phyloP scores from a whole-genome alignment of 192 early-diverging fungal species.

The Neocallimastix lanati region DNA sequence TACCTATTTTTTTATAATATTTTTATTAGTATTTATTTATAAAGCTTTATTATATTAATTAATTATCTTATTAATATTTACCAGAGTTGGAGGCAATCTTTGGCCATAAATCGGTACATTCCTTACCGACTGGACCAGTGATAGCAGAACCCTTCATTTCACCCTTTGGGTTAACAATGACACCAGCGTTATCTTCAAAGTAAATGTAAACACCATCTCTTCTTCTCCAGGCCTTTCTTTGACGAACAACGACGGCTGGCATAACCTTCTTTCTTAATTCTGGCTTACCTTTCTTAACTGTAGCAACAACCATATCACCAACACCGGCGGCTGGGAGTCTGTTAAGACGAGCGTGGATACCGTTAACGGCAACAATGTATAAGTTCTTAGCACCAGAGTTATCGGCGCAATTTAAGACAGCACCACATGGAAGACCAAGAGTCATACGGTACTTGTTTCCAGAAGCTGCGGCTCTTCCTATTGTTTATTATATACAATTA shows the following conservation, averaged over 20 bases:
- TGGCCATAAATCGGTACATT: conserved; percentile 99
- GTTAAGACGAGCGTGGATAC: conserved; percentile 89
- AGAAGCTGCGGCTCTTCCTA: conserved; percentile 13
- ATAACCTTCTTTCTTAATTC: conserved; percentile 99
- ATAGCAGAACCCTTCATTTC: conserved; percentile 99
- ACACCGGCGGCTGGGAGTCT: conserved; percentile 92
- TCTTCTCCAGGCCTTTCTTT: conserved; percentile 98
- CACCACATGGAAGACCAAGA: conserved; percentile 86
- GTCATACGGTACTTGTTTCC: conserved; percentile 99
- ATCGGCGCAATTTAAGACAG: conserved; percentile 99
- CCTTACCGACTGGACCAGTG: conserved; percentile 99
- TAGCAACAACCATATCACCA: conserved; percentile 98
- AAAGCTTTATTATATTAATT: background rate
- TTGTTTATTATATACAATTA: too few relatives aligned
- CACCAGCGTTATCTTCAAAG: conserved; percentile 99
- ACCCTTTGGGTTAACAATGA: conserved; percentile 99
- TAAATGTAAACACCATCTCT: conserved; percentile 97
- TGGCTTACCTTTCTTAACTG: conserved; percentile 99
- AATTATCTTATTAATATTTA: background rate
- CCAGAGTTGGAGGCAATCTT: conserved; percentile 86
- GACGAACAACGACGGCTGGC: conserved; percentile 97
- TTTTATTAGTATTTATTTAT: too few relatives aligned
- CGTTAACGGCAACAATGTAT: conserved; percentile 94
- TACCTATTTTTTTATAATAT: background rate
- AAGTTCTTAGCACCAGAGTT: conserved; percentile 99